These are phyloP conservation scores for Pestalotiopsis sp. DNA, from an alignment of 2,329 filamentous ascomycete genomes.

Conservation along the genomic window DNA sequence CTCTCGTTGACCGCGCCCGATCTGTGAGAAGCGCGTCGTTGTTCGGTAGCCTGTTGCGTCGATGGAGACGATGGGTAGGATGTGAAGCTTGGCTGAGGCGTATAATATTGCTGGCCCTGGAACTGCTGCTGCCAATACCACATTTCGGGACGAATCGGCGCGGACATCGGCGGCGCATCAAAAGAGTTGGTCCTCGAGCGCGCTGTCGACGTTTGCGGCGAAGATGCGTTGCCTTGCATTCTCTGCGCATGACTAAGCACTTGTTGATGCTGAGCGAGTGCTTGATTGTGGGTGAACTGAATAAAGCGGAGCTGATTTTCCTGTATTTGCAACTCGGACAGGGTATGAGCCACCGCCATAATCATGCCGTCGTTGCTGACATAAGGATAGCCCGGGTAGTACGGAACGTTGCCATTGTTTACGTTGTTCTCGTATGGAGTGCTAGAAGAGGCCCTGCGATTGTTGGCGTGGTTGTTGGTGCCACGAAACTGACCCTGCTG, in stretches of 20 bases:
- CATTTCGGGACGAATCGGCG: constrained; percentile 59
- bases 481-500: constrained; percentile 39
- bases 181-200: constrained; percentile 65
- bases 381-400: constrained; percentile 41
- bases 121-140: constrained; percentile 51
- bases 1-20: constrained; percentile 53
- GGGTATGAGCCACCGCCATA: constrained; percentile 44
- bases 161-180: constrained; percentile 62
- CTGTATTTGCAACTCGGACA: constrained; percentile 49
- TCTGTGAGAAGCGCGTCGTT: constrained; percentile 59
- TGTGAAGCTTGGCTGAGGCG: constrained; percentile 47
- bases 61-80: constrained; percentile 62
- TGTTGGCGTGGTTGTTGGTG: constrained; percentile 47
- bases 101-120: constrained; percentile 44
- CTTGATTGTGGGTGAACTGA: constrained; percentile 49
- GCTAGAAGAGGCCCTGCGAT: constrained; percentile 53
- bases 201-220: constrained; percentile 43
- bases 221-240: constrained; percentile 37
- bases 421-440: constrained; percentile 58
- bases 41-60: constrained; percentile 49
- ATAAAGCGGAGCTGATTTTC: constrained; percentile 48
- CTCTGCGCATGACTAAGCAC: constrained; percentile 45
- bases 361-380: constrained; percentile 53
- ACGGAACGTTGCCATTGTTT: constrained; percentile 40
- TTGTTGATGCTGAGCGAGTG: constrained; percentile 43